Evolutionary conservation across 1,284 basidiomycete genomes (phyloP).

Genomic region (Pulveroboletus ridleyi): DNA sequence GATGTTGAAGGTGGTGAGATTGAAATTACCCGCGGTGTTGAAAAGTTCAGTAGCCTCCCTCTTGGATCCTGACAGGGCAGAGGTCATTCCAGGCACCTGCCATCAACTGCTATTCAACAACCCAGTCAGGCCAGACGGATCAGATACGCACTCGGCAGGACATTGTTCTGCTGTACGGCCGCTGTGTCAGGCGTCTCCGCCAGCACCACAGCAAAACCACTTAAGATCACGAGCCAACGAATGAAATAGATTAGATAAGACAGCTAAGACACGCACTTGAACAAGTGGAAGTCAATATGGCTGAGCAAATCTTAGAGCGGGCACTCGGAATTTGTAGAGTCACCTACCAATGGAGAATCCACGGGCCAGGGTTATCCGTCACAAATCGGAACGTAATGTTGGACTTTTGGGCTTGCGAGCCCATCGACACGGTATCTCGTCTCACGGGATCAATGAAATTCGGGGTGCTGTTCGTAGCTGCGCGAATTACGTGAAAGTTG

Average conservation of each 20-base stretch:
- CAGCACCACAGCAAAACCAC: constrained; percentile 39
- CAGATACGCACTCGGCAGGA: constrained; percentile 30
- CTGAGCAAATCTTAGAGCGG: constrained; percentile 21
- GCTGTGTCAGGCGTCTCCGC: constrained; percentile 33
- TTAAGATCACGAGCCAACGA: constrained; percentile 19
- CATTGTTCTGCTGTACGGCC: constrained; percentile 26
- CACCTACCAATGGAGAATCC: constrained; percentile 41
- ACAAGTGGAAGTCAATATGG: constrained; percentile 40
- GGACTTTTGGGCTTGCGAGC: constrained; percentile 34
- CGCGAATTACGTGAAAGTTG: constrained; percentile 45
- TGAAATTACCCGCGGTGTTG: constrained; percentile 26
- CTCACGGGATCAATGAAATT: constrained; percentile 41
- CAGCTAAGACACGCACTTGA: constrained; percentile 27
- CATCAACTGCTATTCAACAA: constrained; percentile 3
- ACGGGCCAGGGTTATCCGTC: constrained; percentile 39
- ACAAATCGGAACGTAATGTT: constrained; percentile 39
- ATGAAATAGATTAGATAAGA: background rate
- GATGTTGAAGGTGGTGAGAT: constrained; percentile 21
- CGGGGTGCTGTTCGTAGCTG: constrained; percentile 30
- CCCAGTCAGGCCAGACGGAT: background rate
- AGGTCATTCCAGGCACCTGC: constrained; percentile 29
- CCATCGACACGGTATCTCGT: constrained; percentile 40
- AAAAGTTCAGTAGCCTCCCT: constrained; percentile 27
- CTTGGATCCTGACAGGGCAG: constrained; percentile 24
- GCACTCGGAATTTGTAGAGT: background rate